Evolutionary conservation across 2,329 filamentous ascomycete species (phyloP).

Genomic region (Hymenoscyphus albidus): DNA sequence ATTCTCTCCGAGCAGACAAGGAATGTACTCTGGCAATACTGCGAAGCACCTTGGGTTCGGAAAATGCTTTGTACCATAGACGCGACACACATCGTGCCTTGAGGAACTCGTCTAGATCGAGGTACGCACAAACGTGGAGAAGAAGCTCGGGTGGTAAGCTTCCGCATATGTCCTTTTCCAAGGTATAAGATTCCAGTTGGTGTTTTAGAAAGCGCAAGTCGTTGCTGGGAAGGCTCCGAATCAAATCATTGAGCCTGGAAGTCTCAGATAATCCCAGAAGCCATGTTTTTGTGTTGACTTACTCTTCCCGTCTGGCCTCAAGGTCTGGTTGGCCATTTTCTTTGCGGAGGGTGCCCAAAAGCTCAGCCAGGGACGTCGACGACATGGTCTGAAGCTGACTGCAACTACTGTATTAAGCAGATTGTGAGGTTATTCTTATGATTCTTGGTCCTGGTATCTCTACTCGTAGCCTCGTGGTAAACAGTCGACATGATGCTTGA

Average conservation of each 20-base stretch:
- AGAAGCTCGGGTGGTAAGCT: constrained; percentile 26
- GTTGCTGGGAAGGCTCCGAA: constrained; percentile 13
- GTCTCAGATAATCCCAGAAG: not conserved
- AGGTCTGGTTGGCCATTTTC: constrained; percentile 19
- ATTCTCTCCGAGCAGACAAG: not conserved
- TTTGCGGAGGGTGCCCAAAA: constrained; percentile 16
- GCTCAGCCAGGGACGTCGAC: constrained; percentile 10
- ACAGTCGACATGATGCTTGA: no score
- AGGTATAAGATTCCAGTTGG: constrained; percentile 16
- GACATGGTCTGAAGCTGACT: constrained; percentile 2
- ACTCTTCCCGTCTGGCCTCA: constrained; percentile 19
- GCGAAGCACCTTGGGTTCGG: constrained; percentile 17
- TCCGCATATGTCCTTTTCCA: constrained; percentile 17
- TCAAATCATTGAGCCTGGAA: constrained; percentile 22
- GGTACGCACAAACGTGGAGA: constrained; percentile 16
- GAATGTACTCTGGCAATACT: constrained; percentile 12
- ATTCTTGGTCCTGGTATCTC: no score
- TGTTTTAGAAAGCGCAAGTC: constrained; percentile 21
- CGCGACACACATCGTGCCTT: constrained; percentile 24
- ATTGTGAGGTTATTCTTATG: no score
- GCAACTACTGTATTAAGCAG: no score
- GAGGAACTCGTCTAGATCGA: constrained; percentile 28
- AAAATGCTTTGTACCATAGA: constrained; percentile 25
- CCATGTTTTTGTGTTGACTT: constrained; percentile 7
- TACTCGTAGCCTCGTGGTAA: no score